Conservation (phyloP, 495 filamentous ascomycete genomes). For the Neurospora sublineolata region DNA sequence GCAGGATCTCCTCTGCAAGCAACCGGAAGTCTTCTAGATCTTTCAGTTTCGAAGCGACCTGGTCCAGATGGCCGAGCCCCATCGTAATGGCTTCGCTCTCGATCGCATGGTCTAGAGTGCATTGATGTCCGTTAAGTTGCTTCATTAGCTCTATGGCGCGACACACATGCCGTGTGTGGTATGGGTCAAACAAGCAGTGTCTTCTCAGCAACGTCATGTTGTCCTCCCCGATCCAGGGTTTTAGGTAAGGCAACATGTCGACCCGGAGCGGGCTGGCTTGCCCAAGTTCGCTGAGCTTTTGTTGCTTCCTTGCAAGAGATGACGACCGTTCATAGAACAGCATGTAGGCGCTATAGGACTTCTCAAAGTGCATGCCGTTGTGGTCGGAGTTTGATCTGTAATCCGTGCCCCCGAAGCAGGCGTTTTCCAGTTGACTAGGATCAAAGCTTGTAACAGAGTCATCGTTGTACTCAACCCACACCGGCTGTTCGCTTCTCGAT, state of each 20-base stretch:
- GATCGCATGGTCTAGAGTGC: conserved; percentile 38
- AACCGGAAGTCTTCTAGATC: conserved; percentile 51
- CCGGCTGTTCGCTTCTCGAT: conserved; percentile 30
- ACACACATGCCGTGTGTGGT: conserved; percentile 56
- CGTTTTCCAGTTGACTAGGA: conserved; percentile 53
- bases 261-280: conserved; percentile 42
- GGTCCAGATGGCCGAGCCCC: conserved; percentile 63
- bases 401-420: conserved; percentile 70
- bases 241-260: conserved; percentile 42
- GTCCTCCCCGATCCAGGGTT: conserved; percentile 52
- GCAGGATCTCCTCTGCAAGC: conserved; percentile 42
- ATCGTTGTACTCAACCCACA: conserved; percentile 94
- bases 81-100: conserved; percentile 55
- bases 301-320: conserved; percentile 42
- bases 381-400: conserved; percentile 36
- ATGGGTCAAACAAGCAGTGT: conserved; percentile 70
- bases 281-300: conserved; percentile 19
- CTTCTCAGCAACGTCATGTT: conserved; percentile 64
- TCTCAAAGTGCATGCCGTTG: conserved; percentile 41
- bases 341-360: conserved; percentile 89
- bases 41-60: conserved; percentile 64
- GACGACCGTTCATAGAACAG: conserved; percentile 86
- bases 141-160: conserved; percentile 43
- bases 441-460: conserved; percentile 68
- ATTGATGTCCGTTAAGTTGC: conserved; percentile 28